These are phyloP conservation scores for Eutrema salsugineum DNA, from an alignment of 441 rosid species.

Conservation along the genomic window DNA sequence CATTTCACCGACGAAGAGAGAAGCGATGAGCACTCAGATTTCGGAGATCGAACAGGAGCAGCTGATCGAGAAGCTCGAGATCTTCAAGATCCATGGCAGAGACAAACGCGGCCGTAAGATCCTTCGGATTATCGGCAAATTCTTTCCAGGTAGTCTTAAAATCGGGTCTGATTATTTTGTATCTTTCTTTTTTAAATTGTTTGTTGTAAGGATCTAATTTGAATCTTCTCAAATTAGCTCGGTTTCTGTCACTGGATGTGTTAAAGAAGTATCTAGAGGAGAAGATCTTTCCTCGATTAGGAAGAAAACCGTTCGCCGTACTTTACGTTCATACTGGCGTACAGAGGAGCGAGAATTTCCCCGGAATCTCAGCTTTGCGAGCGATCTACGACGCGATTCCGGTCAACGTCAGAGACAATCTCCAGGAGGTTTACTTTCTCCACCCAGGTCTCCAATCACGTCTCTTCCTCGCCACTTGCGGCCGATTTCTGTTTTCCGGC, in stretches of 20 bases:
- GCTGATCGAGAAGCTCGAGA: slow-evolving; percentile 52
- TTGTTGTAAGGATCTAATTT: neutral
- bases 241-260: slow-evolving; percentile 48
- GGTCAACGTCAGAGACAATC: slow-evolving; percentile 48
- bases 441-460: slow-evolving; percentile 76
- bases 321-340: slow-evolving; percentile 75
- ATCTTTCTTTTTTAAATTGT: neutral
- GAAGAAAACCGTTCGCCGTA: slow-evolving; percentile 55
- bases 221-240: slow-evolving; percentile 38
- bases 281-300: slow-evolving; percentile 56
- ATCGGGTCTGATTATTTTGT: neutral
- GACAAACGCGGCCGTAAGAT: slow-evolving; percentile 76
- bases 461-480: slow-evolving; percentile 81
- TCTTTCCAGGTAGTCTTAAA: slow-evolving; percentile 52
- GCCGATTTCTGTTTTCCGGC: slow-evolving; percentile 68
- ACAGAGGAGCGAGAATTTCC: slow-evolving; percentile 62
- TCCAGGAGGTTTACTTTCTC: slow-evolving; percentile 64
- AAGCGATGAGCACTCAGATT: slow-evolving; percentile 27
- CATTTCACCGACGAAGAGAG: neutral
- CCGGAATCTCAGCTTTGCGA: slow-evolving; percentile 68
- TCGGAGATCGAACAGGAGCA: slow-evolving; percentile 42
- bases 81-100: slow-evolving; percentile 72
- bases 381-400: slow-evolving; percentile 74
- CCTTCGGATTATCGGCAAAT: slow-evolving; percentile 60
- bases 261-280: slow-evolving; percentile 51